Evolutionary conservation across 495 filamentous ascomycete genomes (phyloP).

Genomic region (Penicillium taxi): DNA sequence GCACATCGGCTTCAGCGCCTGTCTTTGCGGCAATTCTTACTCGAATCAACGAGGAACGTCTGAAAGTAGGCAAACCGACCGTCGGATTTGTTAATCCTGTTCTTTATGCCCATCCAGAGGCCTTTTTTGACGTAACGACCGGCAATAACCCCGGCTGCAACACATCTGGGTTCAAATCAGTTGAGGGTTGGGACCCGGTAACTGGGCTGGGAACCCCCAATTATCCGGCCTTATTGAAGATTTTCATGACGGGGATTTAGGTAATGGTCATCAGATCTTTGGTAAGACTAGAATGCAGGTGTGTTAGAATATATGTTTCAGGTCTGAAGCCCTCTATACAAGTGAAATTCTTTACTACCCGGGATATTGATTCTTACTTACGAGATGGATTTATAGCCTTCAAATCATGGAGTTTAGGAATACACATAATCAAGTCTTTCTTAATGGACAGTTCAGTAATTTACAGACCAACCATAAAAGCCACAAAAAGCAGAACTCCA

Average conservation of each 20-base stretch:
- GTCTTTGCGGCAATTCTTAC: constrained; percentile 51
- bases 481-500: too few species aligned
- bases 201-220: constrained; percentile 54
- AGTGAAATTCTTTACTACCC: background rate
- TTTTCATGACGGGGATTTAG: constrained; percentile 27
- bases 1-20: constrained; percentile 53
- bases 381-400: too few species aligned
- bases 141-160: constrained; percentile 55
- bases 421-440: too few species aligned
- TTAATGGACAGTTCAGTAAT: too few species aligned
- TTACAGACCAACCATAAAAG: too few species aligned
- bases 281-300: background rate
- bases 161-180: constrained; percentile 46
- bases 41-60: constrained; percentile 54
- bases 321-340: too few species aligned
- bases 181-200: constrained; percentile 55
- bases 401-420: too few species aligned
- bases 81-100: constrained; percentile 56
- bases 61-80: constrained; percentile 45
- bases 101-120: constrained; percentile 52
- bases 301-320: background rate
- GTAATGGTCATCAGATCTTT: background rate
- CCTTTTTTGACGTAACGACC: constrained; percentile 52
- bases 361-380: too few species aligned
- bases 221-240: constrained; percentile 41